A percentile compares a stretch with the other conserved stretches of the same genome.
These are phyloP conservation scores for Sporothrix curviconia DNA, from an alignment of 2,329 filamentous ascomycete genomes.

Conservation along the genomic window DNA sequence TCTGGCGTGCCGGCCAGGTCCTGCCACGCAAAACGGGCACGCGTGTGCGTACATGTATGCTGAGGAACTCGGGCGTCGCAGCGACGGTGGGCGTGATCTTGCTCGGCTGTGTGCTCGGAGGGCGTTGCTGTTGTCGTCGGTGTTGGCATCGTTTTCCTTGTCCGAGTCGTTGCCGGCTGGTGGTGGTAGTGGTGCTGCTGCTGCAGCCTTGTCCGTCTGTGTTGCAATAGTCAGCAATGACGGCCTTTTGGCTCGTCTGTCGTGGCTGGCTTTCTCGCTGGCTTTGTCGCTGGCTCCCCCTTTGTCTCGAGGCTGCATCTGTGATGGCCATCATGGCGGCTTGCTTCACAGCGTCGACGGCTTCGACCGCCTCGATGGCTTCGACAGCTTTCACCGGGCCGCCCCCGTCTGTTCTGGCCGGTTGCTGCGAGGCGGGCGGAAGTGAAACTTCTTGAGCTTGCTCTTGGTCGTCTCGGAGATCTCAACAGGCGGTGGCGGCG, in stretches of 20 bases:
- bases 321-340: background rate
- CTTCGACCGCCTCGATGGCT: background rate
- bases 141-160: slow-evolving; percentile 10
- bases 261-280: background rate
- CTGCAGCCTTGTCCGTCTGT: background rate
- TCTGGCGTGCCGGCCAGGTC: slow-evolving; percentile 47
- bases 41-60: slow-evolving; percentile 37
- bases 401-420: slow-evolving; percentile 18
- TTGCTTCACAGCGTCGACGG: background rate
- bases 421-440: slow-evolving; percentile 33
- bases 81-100: slow-evolving; percentile 16
- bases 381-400: background rate
- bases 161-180: background rate
- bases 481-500: slow-evolving; percentile 33
- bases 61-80: slow-evolving; percentile 20
- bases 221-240: background rate
- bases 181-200: background rate
- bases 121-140: slow-evolving; percentile 17
- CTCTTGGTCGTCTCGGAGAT: slow-evolving; percentile 54
- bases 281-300: background rate
- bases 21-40: slow-evolving; percentile 48
- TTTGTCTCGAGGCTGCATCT: background rate
- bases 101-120: slow-evolving; percentile 15
- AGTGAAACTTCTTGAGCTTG: slow-evolving; percentile 54
- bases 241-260: background rate